Evolutionary conservation across 768 basidiomycete genomes (phyloP), one percentile per base, ranked within the genome.

Genomic region (Mycena indigotica): DNA sequence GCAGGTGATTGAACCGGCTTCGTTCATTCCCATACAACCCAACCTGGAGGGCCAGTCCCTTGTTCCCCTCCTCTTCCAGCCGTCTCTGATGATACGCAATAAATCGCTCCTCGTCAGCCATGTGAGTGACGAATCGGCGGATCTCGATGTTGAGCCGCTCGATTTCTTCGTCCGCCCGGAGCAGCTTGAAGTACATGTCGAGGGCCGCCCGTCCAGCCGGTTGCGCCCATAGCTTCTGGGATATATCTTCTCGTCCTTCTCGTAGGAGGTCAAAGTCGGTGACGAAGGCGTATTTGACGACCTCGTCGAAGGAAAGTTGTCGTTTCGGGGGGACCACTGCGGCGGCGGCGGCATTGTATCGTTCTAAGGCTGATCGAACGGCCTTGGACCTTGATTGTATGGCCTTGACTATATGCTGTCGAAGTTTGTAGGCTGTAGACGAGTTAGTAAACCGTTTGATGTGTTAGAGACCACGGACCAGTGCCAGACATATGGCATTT

Each of bases 371-470:
- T 1, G 54, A 56, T 13, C 50, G 41, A 21, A 70, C 62, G 5
- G 66, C 65, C 24, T 60, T 46, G 19, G 63, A 66, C 3, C 56
- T n/a, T 16, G 72, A 50, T n/a, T 66, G 66, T 57, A 72, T 72
- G 3, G 70, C 72, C 71, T 44, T 19, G 26, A 5, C 30, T 17
- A 29, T n/a, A 52, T 55, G 57, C 4, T 52, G 26, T 21, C 32
- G 16, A 29, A 53, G 49, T 21, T 39, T 55, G 32, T 35, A 35
- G 10, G 10, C 32, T 35, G 32, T 8, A 8, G 17, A 17, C 32
- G 17, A 35, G 17, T 35, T 17, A 35, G 32, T 17, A 17, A 17
- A 35, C 10, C 8, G 17, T 8, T 8, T 2, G 53, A 52, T 4
- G n/a, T 38, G 66, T 60, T 60, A 0, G 25, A 26, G 51, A 12